Base-by-base conservation (phyloP, 2,329 filamentous ascomycete species). In the Colletotrichum sp. region DNA sequence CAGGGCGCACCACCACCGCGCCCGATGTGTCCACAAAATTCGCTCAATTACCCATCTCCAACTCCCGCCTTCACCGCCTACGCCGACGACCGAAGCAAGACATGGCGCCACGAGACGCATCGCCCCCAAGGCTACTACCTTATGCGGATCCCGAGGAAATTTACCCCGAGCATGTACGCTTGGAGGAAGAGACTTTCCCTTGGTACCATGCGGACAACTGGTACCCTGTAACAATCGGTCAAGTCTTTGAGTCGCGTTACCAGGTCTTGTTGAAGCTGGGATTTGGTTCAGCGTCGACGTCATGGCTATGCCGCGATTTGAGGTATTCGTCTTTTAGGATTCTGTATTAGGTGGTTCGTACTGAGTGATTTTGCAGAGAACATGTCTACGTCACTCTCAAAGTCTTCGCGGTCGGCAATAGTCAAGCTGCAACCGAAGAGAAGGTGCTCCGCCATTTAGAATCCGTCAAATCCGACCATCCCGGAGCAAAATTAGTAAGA, bases 241-340 rank as follows among this genome's bases (percentile, higher is more conserved):
- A 81, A 16, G 55, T 81, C 3, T 75, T 81, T 28, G 70, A 70
- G 52, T 76, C 74, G 5, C 75, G 78, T 2, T 82, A 82, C 24
- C 75, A 82, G 15, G 79, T 81, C 6, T 69, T 80, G 2, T 78
- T 79, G 5, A 82, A 82, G 66, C 74, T 82, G 18, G 81, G 81
- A 1, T 82, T 78, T 34, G 80, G 81, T 9, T 78, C 79, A 5
- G 78, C 76, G 7, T 82, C 81, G 2, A 82, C 81, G 0, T 78
- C 77, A 12, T 81, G 81, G 81, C 68, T 81, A 7, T 79, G 78
- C 18, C 78, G 78, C 9, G 81, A 82, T 66, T 63, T 79, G 8
- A 10, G 68, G 80, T 82, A 65, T 21, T 1, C 1, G 6, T 13
- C 67, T 76, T 15, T 4, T 6, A 5, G 2, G 4, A 32, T 4